Evolutionary conservation across 2,329 filamentous ascomycete genomes (phyloP).

Genomic region (Cordyceps javanica): DNA sequence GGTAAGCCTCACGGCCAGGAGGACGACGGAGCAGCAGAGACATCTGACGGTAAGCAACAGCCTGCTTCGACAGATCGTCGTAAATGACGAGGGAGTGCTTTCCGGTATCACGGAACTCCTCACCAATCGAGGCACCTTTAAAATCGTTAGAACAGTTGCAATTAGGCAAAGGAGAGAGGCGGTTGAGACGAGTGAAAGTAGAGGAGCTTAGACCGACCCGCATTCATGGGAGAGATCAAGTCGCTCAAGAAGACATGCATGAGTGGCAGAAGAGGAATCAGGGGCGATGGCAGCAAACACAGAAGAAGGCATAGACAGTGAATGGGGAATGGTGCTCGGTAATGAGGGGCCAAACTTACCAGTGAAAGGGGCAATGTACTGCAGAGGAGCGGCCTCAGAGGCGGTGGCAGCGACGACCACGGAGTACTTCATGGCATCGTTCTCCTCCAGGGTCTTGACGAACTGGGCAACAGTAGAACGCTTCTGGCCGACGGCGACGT

Average conservation of each 20-base stretch:
- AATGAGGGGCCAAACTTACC: conserved; percentile 44
- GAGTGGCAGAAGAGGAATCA: background rate
- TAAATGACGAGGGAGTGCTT: conserved; percentile 87
- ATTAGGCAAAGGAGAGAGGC: conserved; percentile 26
- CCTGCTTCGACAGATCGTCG: conserved; percentile 97
- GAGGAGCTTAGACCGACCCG: no score
- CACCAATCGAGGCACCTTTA: conserved; percentile 38
- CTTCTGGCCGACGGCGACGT: conserved; percentile 99
- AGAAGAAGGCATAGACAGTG: no score
- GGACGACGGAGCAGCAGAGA: conserved; percentile 95
- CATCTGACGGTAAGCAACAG: conserved; percentile 98
- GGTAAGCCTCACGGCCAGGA: conserved; percentile 98
- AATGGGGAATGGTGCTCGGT: no score
- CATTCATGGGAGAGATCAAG: no score
- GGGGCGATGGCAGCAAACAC: background rate
- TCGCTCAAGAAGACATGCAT: background rate
- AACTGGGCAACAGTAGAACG: conserved; percentile 98
- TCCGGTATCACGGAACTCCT: conserved; percentile 77
- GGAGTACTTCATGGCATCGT: conserved; percentile 98
- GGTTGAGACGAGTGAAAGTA: no score
- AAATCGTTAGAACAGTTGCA: background rate
- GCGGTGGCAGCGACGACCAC: conserved; percentile 92
- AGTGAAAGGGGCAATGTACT: conserved; percentile 92
- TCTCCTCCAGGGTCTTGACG: conserved; percentile 99
- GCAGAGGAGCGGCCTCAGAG: conserved; percentile 90